A percentile compares a stretch with the other conserved stretches of the same genome.
phyloP scores from a whole-genome alignment of 805 yeast species.

The Candida rishiriensis region DNA sequence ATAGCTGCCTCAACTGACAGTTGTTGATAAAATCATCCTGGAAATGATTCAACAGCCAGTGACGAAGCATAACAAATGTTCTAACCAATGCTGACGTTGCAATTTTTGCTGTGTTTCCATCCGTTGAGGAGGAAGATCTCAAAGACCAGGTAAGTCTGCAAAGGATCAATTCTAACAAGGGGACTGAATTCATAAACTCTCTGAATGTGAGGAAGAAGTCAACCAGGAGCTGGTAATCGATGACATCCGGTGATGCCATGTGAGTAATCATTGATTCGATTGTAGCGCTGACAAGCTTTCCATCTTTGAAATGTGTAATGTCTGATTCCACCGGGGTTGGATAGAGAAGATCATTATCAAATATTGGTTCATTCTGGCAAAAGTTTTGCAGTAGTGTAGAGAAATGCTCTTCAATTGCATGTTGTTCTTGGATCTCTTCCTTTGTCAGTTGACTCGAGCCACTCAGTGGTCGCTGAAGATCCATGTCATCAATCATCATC shows the following conservation, averaged over 20 bases:
- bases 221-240: constrained; percentile 73
- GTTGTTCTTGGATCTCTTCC: neutral
- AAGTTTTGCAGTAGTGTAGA: constrained; percentile 24
- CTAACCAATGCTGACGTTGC: constrained; percentile 72
- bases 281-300: constrained; percentile 23
- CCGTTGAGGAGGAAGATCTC: constrained; percentile 16
- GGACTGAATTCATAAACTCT: constrained; percentile 54
- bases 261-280: constrained; percentile 47
- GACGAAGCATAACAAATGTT: constrained; percentile 81
- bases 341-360: constrained; percentile 28
- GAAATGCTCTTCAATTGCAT: neutral
- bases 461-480: too few species aligned
- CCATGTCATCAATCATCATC: too few species aligned
- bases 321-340: constrained; percentile 31
- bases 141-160: constrained; percentile 74
- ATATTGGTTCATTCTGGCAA: constrained; percentile 30
- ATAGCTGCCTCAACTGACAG: constrained; percentile 40
- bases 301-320: constrained; percentile 23
- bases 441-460: too few species aligned
- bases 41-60: constrained; percentile 87
- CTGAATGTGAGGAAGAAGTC: constrained; percentile 88
- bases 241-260: constrained; percentile 64
- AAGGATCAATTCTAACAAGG: constrained; percentile 56
- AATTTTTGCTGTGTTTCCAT: constrained; percentile 30
- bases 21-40: constrained; percentile 72